Base-by-base conservation (phyloP, 139 green algal species). In the Chlorella sp. region DNA sequence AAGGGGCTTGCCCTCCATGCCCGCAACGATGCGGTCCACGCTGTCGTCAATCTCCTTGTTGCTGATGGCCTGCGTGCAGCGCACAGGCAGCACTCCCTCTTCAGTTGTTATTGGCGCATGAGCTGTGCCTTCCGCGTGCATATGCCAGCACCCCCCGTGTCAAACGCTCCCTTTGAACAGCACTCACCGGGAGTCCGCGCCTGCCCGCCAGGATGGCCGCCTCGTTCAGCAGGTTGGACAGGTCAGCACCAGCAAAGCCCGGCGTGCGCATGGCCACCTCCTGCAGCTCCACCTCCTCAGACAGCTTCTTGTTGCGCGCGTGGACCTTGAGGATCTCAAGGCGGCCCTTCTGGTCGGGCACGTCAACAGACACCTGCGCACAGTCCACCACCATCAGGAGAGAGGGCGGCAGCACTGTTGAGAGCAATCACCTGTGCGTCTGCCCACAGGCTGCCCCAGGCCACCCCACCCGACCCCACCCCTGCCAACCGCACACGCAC, bases 161-260 rank as follows among this genome's bases (percentile, higher is more conserved):
- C 49, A n/a, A n/a, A n/a, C n/a, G n/a, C n/a, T n/a, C n/a, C n/a
- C n/a, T n/a, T n/a, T 31, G 23, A 64, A 31, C 27, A 27, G 4
- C 30, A 67, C 60, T 50, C 29, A 83, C 77, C 51, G 69, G 81
- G 60, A 96, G 71, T 83, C 84, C 72, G 79, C 95, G 86, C 17
- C 96, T 82, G 5, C 96, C 96, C 4, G 95, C 90, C 60, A 99
- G 85, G 77, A 99, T 99, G 68, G 96, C 96, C 0, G 95, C 92
- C 91, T 99, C 96, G 76, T 99, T 99, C 73, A 99, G 85, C 81
- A 99, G 86, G 88, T 99, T 99, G 76, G 94, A 87, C 67, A 99
- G 85, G 80, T 99, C 96, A 72, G 96, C 96, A 63, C 96, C 87
- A 49, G 84, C 72, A 80, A 97, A 97, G 33, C 96, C 96, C 20